phyloP scores from a whole-genome alignment of 257 asterid genomes.

The Agastache rugosa region DNA sequence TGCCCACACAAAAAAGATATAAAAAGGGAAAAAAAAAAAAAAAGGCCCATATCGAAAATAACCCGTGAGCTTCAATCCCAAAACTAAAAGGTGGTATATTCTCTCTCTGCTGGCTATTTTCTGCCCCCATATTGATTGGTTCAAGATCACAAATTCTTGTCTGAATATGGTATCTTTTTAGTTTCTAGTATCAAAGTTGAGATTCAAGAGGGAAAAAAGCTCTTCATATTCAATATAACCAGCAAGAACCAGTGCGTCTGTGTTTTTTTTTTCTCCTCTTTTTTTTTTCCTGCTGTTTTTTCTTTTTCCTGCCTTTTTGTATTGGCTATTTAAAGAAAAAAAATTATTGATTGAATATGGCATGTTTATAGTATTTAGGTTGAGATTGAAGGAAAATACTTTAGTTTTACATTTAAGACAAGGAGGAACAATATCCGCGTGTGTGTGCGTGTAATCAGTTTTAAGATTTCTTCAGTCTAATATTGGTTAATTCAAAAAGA shows the following conservation, averaged over 20 bases:
- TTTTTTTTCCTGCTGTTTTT: no score
- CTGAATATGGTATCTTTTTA: neutral
- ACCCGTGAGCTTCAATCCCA: conserved; percentile 32
- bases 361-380: neutral
- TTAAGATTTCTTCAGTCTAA: neutral
- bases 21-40: neutral
- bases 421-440: neutral
- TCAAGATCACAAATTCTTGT: neutral
- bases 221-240: neutral
- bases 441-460: neutral
- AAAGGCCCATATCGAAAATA: conserved; percentile 6
- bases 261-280: neutral
- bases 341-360: neutral
- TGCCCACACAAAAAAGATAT: neutral
- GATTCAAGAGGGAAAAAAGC: conserved; percentile 14
- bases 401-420: neutral
- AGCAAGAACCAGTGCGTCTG: neutral
- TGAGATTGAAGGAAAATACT: neutral
- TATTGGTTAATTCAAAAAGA: neutral
- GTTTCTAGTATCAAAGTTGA: neutral
- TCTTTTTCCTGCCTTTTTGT: neutral
- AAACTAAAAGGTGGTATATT: conserved; percentile 33
- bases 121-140: conserved; percentile 3
- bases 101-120: neutral
- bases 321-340: neutral